Percentiles rank a stretch among this genome's conserved stretches.
Conservation (phyloP, 1,139 yeast species). For the Candida sojae region DNA sequence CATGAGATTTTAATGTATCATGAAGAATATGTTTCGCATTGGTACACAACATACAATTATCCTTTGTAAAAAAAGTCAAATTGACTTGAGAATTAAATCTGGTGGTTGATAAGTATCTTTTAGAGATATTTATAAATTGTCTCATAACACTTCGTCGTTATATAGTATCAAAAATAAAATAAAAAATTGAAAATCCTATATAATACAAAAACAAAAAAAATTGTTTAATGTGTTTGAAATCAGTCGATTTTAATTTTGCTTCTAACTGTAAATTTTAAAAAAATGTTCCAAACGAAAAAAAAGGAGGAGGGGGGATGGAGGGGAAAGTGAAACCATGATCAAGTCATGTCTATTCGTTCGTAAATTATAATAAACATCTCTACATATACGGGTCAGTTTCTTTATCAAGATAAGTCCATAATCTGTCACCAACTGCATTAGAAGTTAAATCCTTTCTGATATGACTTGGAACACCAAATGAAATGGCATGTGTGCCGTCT, state of each 20-base stretch:
- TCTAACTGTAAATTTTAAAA: too few species aligned
- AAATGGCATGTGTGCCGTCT: constrained; percentile 18
- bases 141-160: background rate
- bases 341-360: background rate
- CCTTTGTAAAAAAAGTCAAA: constrained; percentile 73
- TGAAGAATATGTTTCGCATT: constrained; percentile 61
- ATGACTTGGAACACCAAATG: constrained; percentile 26
- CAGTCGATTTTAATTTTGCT: too few species aligned
- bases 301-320: too few species aligned
- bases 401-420: constrained; percentile 13
- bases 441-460: constrained; percentile 14
- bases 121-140: background rate
- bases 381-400: constrained; percentile 12
- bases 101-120: background rate
- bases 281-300: background rate
- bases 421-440: constrained; percentile 15
- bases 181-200: background rate
- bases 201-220: too few species aligned
- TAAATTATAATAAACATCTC: background rate
- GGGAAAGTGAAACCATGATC: too few species aligned
- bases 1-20: constrained; percentile 36
- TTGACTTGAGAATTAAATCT: constrained; percentile 3
- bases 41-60: constrained; percentile 76
- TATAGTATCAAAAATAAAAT: background rate
- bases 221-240: too few species aligned